A percentile compares a stretch with the other conserved stretches of the same genome.
These are phyloP conservation scores for Populus davidiana DNA, from an alignment of 345 rosid genomes.

Conservation along the genomic window DNA sequence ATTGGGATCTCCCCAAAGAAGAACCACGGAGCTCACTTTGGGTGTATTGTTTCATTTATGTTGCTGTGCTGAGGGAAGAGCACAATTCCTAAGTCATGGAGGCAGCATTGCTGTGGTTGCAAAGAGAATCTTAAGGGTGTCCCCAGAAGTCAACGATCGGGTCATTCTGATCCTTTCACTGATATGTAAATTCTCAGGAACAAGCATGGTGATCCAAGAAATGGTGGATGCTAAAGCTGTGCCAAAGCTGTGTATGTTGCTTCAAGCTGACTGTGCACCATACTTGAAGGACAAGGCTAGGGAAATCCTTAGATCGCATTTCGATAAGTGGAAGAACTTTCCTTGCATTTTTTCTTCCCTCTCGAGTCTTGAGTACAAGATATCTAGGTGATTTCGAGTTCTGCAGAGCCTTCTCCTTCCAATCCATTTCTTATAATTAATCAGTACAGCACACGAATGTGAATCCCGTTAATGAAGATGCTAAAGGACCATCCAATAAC, in stretches of 20 bases:
- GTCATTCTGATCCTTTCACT: constrained; percentile 50
- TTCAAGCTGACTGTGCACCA: constrained; percentile 38
- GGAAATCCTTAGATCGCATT: constrained; percentile 51
- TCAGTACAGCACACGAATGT: neutral
- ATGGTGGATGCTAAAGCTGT: constrained; percentile 59
- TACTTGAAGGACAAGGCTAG: constrained; percentile 51
- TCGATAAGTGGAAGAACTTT: constrained; percentile 53
- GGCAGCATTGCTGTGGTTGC: constrained; percentile 58
- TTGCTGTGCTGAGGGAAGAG: constrained; percentile 68
- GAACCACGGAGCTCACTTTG: constrained; percentile 53
- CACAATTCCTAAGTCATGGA: constrained; percentile 48
- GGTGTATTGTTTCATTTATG: constrained; percentile 59
- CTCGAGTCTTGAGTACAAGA: neutral
- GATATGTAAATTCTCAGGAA: constrained; percentile 48
- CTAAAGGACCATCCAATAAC: neutral
- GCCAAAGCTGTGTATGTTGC: constrained; percentile 49
- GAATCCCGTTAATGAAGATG: neutral
- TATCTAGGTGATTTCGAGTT: neutral
- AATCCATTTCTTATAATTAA: neutral
- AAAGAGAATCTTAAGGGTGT: constrained; percentile 48
- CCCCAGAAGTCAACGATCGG: constrained; percentile 47
- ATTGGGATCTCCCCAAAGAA: constrained; percentile 32
- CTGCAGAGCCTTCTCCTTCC: neutral
- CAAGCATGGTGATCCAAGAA: constrained; percentile 45
- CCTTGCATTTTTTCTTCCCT: constrained; percentile 43